A percentile compares a stretch with the other conserved stretches of the same genome.
Conservation (phyloP, 2,329 filamentous ascomycete species). For the Cladobotryum protrusum region DNA sequence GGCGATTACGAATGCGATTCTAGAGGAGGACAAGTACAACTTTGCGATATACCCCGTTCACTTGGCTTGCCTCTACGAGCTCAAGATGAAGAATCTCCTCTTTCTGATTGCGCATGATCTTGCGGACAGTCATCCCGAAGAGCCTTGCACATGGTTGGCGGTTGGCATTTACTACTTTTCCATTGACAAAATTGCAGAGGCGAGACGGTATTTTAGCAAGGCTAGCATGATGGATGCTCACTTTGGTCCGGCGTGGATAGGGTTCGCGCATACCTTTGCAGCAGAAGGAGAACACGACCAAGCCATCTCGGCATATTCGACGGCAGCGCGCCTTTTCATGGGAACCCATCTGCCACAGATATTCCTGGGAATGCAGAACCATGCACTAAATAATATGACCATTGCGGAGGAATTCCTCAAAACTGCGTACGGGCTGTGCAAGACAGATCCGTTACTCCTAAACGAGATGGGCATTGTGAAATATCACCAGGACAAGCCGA, state of each 20-base stretch:
- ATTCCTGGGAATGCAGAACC: conserved; percentile 97
- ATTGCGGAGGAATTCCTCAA: conserved; percentile 92
- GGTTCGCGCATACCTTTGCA: conserved; percentile 96
- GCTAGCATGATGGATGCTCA: conserved; percentile 96
- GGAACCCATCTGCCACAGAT: conserved; percentile 93
- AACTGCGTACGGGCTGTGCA: conserved; percentile 76
- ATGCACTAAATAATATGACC: conserved; percentile 89
- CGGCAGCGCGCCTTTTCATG: conserved; percentile 89
- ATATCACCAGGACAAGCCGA: conserved; percentile 79
- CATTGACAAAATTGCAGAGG: conserved; percentile 85
- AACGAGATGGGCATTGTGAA: conserved; percentile 97
- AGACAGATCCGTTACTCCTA: conserved; percentile 79
- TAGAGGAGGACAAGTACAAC: conserved; percentile 81
- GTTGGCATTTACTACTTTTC: conserved; percentile 93
- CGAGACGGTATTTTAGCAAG: conserved; percentile 93
- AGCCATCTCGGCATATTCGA: conserved; percentile 95
- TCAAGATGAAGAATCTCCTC: conserved; percentile 77
- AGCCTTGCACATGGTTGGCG: conserved; percentile 88
- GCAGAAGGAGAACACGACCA: conserved; percentile 97
- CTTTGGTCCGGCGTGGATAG: conserved; percentile 96
- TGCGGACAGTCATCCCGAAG: conserved; percentile 83
- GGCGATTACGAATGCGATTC: conserved; percentile 73
- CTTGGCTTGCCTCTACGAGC: conserved; percentile 83
- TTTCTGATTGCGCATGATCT: conserved; percentile 91
- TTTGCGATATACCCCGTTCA: conserved; percentile 86